Evolutionary conservation across 2,329 filamentous ascomycete genomes (phyloP).

Genomic region (Aspergillus quadricinctus): DNA sequence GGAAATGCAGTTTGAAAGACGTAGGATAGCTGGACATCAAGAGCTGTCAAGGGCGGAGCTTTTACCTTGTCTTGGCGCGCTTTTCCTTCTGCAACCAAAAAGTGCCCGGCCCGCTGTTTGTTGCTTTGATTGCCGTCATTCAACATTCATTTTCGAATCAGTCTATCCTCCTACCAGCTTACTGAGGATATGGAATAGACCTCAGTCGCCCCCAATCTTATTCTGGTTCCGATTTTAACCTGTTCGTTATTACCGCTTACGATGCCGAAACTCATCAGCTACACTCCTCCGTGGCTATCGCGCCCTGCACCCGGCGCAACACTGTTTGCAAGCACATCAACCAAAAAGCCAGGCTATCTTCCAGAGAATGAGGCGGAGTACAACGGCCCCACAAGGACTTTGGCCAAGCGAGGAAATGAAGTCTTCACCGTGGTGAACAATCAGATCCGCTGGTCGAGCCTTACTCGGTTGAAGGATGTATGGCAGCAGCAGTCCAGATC

Average conservation of each 20-base stretch:
- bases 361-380: constrained; percentile 20
- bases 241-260: constrained; percentile 14
- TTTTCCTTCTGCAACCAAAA: constrained; percentile 6
- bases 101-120: constrained; percentile 3
- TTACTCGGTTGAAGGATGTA: constrained; percentile 70
- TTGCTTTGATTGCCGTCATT: neutral
- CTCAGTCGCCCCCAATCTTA: neutral
- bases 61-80: constrained; percentile 14
- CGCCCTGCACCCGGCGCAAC: constrained; percentile 71
- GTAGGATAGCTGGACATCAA: neutral
- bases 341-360: constrained; percentile 30
- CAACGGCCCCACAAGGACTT: constrained; percentile 52
- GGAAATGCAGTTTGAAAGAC: neutral
- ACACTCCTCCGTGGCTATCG: constrained; percentile 83
- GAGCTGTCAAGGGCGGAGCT: neutral
- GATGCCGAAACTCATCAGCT: constrained; percentile 84
- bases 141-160: neutral
- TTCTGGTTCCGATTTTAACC: neutral
- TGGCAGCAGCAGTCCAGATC: constrained; percentile 40
- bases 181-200: neutral
- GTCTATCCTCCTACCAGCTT: neutral
- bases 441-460: constrained; percentile 86
- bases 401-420: constrained; percentile 79
- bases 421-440: constrained; percentile 84
- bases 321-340: constrained; percentile 62